Base-by-base conservation (phyloP, 1,139 yeast species). In the Blastobotrys ciferrii region DNA sequence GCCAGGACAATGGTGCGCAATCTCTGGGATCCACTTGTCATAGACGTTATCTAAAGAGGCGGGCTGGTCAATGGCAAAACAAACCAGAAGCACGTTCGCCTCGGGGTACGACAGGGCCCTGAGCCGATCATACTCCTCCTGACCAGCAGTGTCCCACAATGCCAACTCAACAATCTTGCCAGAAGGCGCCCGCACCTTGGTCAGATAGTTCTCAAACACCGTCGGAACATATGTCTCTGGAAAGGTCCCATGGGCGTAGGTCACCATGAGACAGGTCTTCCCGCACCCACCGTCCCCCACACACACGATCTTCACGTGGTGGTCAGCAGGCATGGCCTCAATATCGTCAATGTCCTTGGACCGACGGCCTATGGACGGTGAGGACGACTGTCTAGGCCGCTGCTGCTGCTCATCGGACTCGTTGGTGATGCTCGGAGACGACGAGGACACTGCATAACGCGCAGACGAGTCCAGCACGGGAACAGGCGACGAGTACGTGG, bases 201-300 rank as follows among this genome's bases (percentile, higher is more conserved):
- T 80, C 20, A 86, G 81, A 61, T 87, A 87, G 66, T 87, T 87
- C 60, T 88, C 96, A 68, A 88, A 88, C 19, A 89, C 86, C 0
- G 95, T 87, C 2, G 97, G 96, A n/a, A 86, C 89, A 62, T 87
- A 87, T 11, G 78, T 75, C 36, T 65, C 67, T 1, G 96, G 96
- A 62, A 85, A 87, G 55, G 77, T 75, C 20, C 89, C 89, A 57
- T 84, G 82, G 2, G 91, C 80, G 63, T 87, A 92, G n/a, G 91
- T 79, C 28, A 86, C 84, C 52, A 91, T 69, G 53, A 91, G 69
- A 57, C 95, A 86, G 0, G 98, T 91, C 67, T 91, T 91, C 30
- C 98, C 98, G 64, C 96, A 87, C 12, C 94, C 95, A 57, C 95
- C 95, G 65, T 91, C 98, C 3, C 98, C 98, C 3, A 91, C 96